Conservation (phyloP, 2,329 filamentous ascomycete species). For the Beauveria pseudobassiana region DNA sequence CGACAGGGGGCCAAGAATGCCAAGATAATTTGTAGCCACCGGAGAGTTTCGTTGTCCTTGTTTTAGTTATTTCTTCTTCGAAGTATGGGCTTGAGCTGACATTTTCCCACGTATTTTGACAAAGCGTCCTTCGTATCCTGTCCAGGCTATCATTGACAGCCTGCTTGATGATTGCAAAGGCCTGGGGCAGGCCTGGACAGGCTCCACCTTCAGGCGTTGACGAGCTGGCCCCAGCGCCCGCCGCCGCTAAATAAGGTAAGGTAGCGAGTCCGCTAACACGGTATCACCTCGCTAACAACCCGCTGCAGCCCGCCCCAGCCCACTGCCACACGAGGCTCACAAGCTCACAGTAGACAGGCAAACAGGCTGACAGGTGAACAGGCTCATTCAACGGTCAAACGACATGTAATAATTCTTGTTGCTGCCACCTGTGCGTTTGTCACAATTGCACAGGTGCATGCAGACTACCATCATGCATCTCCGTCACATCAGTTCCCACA, state of each 20-base stretch:
- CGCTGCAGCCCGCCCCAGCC: too few relatives aligned
- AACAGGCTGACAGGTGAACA: too few relatives aligned
- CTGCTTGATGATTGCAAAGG: neutral
- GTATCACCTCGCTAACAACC: neutral
- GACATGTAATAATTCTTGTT: too few relatives aligned
- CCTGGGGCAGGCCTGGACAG: neutral
- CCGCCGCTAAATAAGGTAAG: neutral
- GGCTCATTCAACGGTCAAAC: too few relatives aligned
- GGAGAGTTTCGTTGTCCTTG: neutral
- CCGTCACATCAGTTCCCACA: neutral
- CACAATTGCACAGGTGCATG: neutral
- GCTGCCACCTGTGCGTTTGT: too few relatives aligned
- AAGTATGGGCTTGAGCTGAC: neutral
- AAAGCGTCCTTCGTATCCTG: too few relatives aligned
- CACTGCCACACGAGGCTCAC: too few relatives aligned
- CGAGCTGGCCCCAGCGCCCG: neutral
- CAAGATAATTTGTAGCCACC: neutral
- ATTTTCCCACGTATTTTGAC: too few relatives aligned
- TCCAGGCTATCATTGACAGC: neutral
- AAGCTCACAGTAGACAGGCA: too few relatives aligned
- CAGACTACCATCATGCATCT: neutral
- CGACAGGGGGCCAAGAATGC: neutral
- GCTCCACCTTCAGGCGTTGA: neutral
- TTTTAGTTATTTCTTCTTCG: neutral
- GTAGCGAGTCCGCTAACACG: neutral